Evolutionary conservation across 805 yeast species (phyloP).

Genomic region (Brettanomyces nanus): DNA sequence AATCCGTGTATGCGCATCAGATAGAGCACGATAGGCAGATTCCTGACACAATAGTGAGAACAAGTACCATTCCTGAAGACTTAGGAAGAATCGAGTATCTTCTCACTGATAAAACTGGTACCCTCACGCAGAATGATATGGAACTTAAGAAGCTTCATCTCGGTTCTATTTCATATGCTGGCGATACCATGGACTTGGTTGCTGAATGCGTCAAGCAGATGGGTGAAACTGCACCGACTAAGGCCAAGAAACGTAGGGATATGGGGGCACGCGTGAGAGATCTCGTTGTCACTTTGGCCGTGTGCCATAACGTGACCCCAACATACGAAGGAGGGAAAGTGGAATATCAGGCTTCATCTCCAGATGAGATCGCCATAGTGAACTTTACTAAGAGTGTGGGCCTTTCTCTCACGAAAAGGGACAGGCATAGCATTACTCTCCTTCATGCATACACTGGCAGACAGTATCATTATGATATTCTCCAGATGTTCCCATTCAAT

Average conservation of each 20-base stretch:
- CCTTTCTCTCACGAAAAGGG: constrained; percentile 69
- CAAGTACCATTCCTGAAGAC: constrained; percentile 97
- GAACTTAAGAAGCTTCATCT: constrained; percentile 87
- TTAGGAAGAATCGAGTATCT: constrained; percentile 91
- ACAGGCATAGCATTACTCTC: constrained; percentile 65
- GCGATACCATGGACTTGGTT: constrained; percentile 88
- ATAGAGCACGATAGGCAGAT: constrained; percentile 82
- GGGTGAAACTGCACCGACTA: constrained; percentile 14
- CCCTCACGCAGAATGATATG: constrained; percentile 97
- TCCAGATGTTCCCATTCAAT: constrained; percentile 87
- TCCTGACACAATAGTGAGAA: constrained; percentile 85
- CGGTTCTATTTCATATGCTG: constrained; percentile 87
- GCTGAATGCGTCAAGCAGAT: constrained; percentile 45
- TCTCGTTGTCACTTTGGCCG: constrained; percentile 69
- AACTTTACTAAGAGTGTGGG: constrained; percentile 86
- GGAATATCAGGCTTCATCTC: constrained; percentile 95
- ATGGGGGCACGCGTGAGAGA: constrained; percentile 72
- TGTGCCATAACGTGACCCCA: constrained; percentile 98
- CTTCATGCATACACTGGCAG: constrained; percentile 52
- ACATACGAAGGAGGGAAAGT: constrained; percentile 68
- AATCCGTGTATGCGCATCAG: constrained; percentile 91
- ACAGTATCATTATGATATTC: constrained; percentile 50
- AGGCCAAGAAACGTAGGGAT: constrained; percentile 44
- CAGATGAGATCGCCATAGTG: constrained; percentile 97
- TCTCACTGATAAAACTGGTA: constrained; percentile 92